A percentile compares a stretch with the other conserved stretches of the same genome.
Conservation (phyloP, 306 rosid species). For the Trifolium fragiferum region DNA sequence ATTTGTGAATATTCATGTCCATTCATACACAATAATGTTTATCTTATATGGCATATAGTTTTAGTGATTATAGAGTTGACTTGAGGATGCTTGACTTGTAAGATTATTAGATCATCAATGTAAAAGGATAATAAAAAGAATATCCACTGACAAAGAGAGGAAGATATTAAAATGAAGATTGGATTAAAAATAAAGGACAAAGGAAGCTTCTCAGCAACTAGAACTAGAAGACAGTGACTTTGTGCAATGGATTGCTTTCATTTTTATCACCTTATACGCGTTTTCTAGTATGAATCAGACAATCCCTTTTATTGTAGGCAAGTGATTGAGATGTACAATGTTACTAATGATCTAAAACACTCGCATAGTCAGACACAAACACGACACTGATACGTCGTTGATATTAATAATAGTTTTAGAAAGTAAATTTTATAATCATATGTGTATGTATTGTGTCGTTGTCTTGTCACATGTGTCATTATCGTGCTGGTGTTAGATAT, state of each 20-base stretch:
- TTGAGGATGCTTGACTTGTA: conserved; percentile 8
- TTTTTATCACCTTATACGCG: conserved; percentile 33
- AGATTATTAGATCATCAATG: conserved; percentile 29
- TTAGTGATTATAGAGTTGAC: conserved; percentile 34
- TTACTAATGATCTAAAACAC: too few species aligned
- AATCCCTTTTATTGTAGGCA: conserved; percentile 28
- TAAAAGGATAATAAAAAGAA: conserved; percentile 27
- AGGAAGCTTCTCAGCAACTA: conserved; percentile 47
- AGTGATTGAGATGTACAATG: neutral
- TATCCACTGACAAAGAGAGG: conserved; percentile 39
- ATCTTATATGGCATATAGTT: neutral
- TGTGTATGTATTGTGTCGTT: too few species aligned
- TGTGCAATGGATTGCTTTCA: conserved; percentile 44
- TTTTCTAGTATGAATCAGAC: conserved; percentile 23
- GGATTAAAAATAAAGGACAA: conserved; percentile 11
- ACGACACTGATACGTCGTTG: too few species aligned
- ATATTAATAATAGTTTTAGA: too few species aligned
- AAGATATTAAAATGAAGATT: conserved; percentile 15
- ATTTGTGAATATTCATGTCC: too few species aligned
- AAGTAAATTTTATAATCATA: too few species aligned
- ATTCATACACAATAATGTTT: too few species aligned
- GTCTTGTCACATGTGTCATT: too few species aligned
- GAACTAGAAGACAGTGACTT: conserved; percentile 11
- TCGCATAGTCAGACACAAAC: too few species aligned
- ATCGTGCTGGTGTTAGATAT: too few species aligned